A percentile compares a stretch with the other conserved stretches of the same genome.
phyloP scores from a whole-genome alignment of 2,329 filamentous ascomycete species.

The Ascochyta pisi region DNA sequence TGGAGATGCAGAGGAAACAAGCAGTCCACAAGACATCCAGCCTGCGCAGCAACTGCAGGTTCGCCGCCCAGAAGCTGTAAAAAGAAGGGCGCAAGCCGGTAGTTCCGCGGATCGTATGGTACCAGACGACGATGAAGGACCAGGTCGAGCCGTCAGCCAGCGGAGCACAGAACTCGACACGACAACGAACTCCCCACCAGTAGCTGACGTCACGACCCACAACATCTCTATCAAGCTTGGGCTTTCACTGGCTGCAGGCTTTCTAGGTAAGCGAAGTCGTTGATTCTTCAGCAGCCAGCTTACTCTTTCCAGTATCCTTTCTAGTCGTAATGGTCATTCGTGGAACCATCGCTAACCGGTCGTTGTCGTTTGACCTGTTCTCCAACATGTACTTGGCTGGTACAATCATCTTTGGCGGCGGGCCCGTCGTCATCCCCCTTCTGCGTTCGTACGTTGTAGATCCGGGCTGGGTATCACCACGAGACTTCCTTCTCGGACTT shows the following conservation, averaged over 20 bases:
- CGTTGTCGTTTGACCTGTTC: slow-evolving; percentile 67
- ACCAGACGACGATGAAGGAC: slow-evolving; percentile 9
- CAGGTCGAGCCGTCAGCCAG: slow-evolving; percentile 10
- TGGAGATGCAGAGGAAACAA: slow-evolving; percentile 31
- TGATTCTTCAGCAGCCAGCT: not conserved
- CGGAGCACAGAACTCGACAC: slow-evolving; percentile 6
- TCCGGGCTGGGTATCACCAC: slow-evolving; percentile 72
- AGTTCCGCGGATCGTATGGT: slow-evolving; percentile 28
- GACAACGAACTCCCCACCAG: not conserved
- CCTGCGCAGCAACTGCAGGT: slow-evolving; percentile 13
- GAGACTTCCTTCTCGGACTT: slow-evolving; percentile 76
- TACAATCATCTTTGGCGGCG: slow-evolving; percentile 61
- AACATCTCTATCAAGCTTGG: slow-evolving; percentile 49
- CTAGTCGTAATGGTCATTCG: slow-evolving; percentile 61
- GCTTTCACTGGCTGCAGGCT: slow-evolving; percentile 50
- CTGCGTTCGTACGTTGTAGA: slow-evolving; percentile 61
- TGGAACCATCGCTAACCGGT: slow-evolving; percentile 47
- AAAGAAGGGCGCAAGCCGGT: slow-evolving; percentile 27
- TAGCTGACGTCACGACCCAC: slow-evolving; percentile 40
- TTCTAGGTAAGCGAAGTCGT: slow-evolving; percentile 53
- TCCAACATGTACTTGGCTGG: slow-evolving; percentile 77
- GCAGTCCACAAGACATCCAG: slow-evolving; percentile 19
- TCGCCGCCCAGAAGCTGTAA: slow-evolving; percentile 27
- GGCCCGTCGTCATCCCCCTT: slow-evolving; percentile 55
- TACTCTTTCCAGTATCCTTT: slow-evolving; percentile 56